Conservation (phyloP, 1,284 basidiomycete species). For the Austroboletus novae-zelandiae region DNA sequence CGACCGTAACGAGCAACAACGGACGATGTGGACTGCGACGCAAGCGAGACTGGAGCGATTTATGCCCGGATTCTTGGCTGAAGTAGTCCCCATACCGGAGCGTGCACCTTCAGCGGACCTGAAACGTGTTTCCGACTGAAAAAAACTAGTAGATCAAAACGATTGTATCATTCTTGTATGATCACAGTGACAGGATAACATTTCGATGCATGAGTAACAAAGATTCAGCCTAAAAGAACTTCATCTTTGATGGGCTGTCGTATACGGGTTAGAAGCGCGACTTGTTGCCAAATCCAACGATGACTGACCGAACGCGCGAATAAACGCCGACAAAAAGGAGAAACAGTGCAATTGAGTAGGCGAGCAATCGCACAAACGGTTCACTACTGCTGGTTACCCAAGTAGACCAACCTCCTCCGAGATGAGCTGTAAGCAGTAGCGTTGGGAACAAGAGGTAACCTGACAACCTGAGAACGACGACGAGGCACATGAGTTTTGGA, state of each 20-base stretch:
- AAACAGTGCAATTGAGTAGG: slow-evolving; percentile 54
- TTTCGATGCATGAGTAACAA: not conserved
- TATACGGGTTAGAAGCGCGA: slow-evolving; percentile 3
- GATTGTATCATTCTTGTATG: slow-evolving; percentile 3
- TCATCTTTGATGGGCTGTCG: slow-evolving; percentile 51
- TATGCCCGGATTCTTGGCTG: slow-evolving; percentile 82
- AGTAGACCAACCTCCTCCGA: slow-evolving; percentile 64
- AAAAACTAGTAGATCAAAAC: not conserved
- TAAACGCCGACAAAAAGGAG: slow-evolving; percentile 40
- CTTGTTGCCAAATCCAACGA: not conserved
- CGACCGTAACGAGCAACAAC: slow-evolving; percentile 63
- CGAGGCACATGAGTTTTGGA: not conserved
- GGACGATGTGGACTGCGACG: slow-evolving; percentile 80
- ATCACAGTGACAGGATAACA: slow-evolving; percentile 2
- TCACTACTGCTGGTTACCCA: slow-evolving; percentile 46
- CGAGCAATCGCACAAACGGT: slow-evolving; percentile 44
- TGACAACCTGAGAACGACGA: slow-evolving; percentile 44
- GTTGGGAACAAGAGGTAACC: slow-evolving; percentile 62
- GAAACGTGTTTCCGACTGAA: slow-evolving; percentile 7
- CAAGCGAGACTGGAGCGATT: slow-evolving; percentile 85
- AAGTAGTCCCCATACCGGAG: slow-evolving; percentile 55
- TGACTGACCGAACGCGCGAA: slow-evolving; percentile 45
- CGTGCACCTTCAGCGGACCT: slow-evolving; percentile 9
- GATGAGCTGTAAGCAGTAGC: slow-evolving; percentile 53
- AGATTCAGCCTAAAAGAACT: slow-evolving; percentile 34